These are phyloP conservation scores for Stereum hirsutum DNA, from an alignment of 1,284 basidiomycete genomes.

Conservation along the genomic window DNA sequence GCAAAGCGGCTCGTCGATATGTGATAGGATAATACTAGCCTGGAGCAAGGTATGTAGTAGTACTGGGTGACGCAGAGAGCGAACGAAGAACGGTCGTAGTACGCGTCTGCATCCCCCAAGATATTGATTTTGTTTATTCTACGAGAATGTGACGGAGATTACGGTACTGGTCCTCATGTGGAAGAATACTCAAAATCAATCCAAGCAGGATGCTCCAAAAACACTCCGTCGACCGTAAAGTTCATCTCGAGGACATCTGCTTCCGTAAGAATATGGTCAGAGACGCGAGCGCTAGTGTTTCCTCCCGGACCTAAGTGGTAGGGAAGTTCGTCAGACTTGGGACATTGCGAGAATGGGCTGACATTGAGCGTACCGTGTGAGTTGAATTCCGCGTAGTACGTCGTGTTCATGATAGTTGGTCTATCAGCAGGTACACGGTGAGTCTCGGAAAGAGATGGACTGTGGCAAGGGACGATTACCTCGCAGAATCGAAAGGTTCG, in stretches of 20 bases:
- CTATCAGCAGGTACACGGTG: constrained; percentile 18
- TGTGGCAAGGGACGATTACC: constrained; percentile 18
- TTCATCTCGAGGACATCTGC: constrained; percentile 25
- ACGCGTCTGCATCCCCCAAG: too few species aligned
- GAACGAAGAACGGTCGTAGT: too few species aligned
- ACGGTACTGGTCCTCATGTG: too few species aligned
- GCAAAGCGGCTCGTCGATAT: too few species aligned
- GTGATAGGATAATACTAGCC: too few species aligned
- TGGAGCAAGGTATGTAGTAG: too few species aligned
- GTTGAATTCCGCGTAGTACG: constrained; percentile 50
- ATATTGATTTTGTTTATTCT: too few species aligned
- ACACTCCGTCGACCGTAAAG: constrained; percentile 40
- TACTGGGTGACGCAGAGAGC: too few species aligned
- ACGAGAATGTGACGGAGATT: too few species aligned
- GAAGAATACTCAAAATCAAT: constrained; percentile 48
- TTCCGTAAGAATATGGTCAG: constrained; percentile 37
- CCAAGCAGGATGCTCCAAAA: constrained; percentile 40
- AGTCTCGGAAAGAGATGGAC: not conserved
- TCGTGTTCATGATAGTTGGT: constrained; percentile 40
- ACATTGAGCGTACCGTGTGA: constrained; percentile 32
- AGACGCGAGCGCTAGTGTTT: constrained; percentile 32
- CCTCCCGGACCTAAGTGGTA: constrained; percentile 41
- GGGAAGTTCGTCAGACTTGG: not conserved
- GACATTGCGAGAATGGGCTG: not conserved
- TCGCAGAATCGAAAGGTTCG: constrained; percentile 35